Conservation (phyloP, 805 yeast genomes). For the Candida quercuum region DNA sequence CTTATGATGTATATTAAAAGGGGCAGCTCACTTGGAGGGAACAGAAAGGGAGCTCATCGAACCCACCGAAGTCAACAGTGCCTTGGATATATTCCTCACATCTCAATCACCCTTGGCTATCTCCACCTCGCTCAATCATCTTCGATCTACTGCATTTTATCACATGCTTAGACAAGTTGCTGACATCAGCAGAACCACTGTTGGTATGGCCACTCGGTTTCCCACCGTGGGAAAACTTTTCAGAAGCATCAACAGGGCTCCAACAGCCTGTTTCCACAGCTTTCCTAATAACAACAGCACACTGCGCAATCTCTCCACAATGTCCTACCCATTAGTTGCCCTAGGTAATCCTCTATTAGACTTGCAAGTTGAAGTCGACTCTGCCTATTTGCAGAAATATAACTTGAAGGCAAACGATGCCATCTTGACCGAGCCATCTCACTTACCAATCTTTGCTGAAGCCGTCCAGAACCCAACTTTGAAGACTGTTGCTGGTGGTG, state of each 20-base stretch:
- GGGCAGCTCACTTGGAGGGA: no score
- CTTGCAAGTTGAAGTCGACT: slow-evolving; percentile 69
- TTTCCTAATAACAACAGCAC: no score
- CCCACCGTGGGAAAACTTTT: neutral
- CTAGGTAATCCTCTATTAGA: slow-evolving; percentile 92
- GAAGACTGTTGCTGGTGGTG: slow-evolving; percentile 93
- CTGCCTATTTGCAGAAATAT: slow-evolving; percentile 72
- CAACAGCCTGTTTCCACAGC: no score
- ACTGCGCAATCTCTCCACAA: no score
- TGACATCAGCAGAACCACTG: neutral
- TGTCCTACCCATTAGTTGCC: slow-evolving; percentile 70
- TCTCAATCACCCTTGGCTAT: no score
- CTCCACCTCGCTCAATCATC: no score
- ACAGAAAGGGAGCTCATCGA: no score
- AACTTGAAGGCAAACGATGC: slow-evolving; percentile 89
- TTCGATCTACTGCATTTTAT: no score
- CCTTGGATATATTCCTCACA: no score
- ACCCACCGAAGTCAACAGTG: no score
- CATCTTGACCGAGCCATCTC: slow-evolving; percentile 76
- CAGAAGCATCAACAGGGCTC: no score
- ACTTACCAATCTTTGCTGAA: slow-evolving; percentile 82
- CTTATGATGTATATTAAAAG: no score
- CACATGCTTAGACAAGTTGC: neutral
- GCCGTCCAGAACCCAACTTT: slow-evolving; percentile 55
- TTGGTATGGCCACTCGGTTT: neutral